Percentiles rank a stretch among this genome's conserved stretches.
phyloP scores from a whole-genome alignment of 164 flowering plant genomes.

The Liquidambar formosana region DNA sequence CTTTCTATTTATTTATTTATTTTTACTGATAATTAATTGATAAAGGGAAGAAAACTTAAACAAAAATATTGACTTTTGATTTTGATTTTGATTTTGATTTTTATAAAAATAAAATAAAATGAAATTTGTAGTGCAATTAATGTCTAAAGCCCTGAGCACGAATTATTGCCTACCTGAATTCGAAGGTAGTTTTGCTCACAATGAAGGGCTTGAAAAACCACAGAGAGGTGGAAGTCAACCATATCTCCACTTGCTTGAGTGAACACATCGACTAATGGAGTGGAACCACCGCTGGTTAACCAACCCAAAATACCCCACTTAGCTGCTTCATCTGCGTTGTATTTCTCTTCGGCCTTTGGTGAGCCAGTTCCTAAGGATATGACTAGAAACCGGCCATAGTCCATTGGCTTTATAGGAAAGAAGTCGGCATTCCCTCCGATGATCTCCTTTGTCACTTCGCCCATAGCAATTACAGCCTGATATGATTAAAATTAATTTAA shows the following conservation, averaged over 20 bases:
- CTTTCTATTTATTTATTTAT: no score
- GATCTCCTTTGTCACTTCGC: conserved; percentile 28
- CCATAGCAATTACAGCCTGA: conserved; percentile 34
- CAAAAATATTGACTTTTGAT: not conserved
- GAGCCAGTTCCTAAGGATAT: conserved; percentile 45
- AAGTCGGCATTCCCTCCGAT: conserved; percentile 18
- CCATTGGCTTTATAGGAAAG: conserved; percentile 27
- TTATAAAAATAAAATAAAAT: no score
- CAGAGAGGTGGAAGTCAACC: conserved; percentile 29
- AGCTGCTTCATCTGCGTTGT: conserved; percentile 23
- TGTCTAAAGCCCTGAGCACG: not conserved
- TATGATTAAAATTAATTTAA: not conserved
- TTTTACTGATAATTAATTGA: no score
- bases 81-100: no score
- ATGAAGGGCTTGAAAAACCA: conserved; percentile 30
- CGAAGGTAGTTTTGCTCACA: conserved; percentile 33
- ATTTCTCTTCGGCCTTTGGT: conserved; percentile 18
- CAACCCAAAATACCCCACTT: conserved; percentile 40
- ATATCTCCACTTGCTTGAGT: conserved; percentile 33
- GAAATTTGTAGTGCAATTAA: no score
- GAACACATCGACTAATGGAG: conserved; percentile 29
- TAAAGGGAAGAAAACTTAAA: no score
- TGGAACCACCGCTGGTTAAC: conserved; percentile 23
- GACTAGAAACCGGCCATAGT: conserved; percentile 30
- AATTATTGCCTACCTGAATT: conserved; percentile 33